A percentile compares a stretch with the other conserved stretches of the same genome.
Conservation (phyloP, 768 basidiomycete species). For the Mycena pura region DNA sequence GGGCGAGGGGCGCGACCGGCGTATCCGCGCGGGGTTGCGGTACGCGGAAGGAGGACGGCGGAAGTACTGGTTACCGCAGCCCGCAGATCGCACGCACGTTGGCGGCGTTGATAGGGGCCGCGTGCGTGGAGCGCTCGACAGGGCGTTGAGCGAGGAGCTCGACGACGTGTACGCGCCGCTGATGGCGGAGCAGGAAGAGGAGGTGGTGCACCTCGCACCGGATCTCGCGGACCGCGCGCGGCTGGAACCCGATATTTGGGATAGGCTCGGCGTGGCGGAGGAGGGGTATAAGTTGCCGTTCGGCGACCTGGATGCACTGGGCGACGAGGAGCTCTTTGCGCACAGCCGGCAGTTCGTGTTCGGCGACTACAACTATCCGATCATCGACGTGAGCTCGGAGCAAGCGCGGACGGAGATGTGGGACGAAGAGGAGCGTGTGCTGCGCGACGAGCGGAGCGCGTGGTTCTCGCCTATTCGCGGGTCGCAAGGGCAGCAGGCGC, state of each 20-base stretch:
- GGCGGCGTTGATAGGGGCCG: constrained; percentile 48
- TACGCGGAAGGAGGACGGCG: constrained; percentile 89
- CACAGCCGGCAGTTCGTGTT: constrained; percentile 84
- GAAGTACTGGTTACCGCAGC: constrained; percentile 96
- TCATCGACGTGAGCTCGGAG: constrained; percentile 87
- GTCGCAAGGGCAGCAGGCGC: constrained; percentile 44
- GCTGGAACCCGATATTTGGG: constrained; percentile 51
- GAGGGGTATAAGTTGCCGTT: constrained; percentile 71
- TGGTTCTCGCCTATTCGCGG: constrained; percentile 71
- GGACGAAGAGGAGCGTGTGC: constrained; percentile 86
- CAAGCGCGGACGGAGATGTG: constrained; percentile 68
- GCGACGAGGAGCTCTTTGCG: constrained; percentile 77
- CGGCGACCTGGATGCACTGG: constrained; percentile 63
- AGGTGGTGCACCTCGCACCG: constrained; percentile 69
- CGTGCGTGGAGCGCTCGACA: constrained; percentile 49
- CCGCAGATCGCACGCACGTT: constrained; percentile 46
- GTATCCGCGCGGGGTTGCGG: constrained; percentile 90
- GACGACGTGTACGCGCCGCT: constrained; percentile 80
- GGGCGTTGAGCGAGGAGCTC: constrained; percentile 50
- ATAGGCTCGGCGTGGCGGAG: constrained; percentile 25
- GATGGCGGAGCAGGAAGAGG: constrained; percentile 64
- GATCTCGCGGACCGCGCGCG: constrained; percentile 49
- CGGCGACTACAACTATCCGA: constrained; percentile 91
- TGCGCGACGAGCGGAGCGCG: constrained; percentile 76
- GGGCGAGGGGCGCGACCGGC: constrained; percentile 81